Percentiles rank a stretch among this genome's conserved stretches.
phyloP scores from a whole-genome alignment of 306 rosid species.

The Adenanthera pavonina region DNA sequence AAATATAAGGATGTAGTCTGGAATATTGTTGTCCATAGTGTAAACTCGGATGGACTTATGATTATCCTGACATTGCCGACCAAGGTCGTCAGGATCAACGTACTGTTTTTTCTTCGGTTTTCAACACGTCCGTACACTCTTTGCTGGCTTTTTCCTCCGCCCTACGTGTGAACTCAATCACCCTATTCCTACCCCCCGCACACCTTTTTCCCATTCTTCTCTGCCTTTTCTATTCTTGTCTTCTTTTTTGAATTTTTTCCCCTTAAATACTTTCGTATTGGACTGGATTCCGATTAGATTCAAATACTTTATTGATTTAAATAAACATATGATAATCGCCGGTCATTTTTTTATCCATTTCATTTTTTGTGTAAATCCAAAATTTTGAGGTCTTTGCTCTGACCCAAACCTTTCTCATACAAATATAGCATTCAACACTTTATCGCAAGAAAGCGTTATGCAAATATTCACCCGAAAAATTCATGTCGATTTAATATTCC shows the following conservation, averaged over 20 bases:
- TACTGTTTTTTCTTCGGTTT: too few species aligned
- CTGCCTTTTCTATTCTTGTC: too few species aligned
- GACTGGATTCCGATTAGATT: too few species aligned
- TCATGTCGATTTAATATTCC: too few species aligned
- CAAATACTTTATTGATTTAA: background rate
- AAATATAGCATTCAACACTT: background rate
- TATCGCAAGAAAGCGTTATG: background rate
- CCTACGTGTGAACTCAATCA: background rate
- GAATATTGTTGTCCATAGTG: too few species aligned
- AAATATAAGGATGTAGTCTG: too few species aligned
- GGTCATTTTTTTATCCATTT: background rate
- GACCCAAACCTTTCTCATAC: background rate
- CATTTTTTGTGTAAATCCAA: background rate
- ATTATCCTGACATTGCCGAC: too few species aligned
- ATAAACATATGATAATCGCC: background rate
- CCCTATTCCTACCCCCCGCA: background rate
- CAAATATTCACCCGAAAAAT: background rate
- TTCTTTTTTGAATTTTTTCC: background rate
- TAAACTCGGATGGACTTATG: too few species aligned
- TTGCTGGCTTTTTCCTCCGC: background rate
- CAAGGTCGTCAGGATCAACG: too few species aligned
- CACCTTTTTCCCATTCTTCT: background rate
- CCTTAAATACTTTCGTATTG: too few species aligned
- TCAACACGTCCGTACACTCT: background rate
- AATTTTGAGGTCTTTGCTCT: background rate